These are phyloP conservation scores for Zoysia matrella DNA, from an alignment of 202 grass and related monocot species.

Conservation along the genomic window DNA sequence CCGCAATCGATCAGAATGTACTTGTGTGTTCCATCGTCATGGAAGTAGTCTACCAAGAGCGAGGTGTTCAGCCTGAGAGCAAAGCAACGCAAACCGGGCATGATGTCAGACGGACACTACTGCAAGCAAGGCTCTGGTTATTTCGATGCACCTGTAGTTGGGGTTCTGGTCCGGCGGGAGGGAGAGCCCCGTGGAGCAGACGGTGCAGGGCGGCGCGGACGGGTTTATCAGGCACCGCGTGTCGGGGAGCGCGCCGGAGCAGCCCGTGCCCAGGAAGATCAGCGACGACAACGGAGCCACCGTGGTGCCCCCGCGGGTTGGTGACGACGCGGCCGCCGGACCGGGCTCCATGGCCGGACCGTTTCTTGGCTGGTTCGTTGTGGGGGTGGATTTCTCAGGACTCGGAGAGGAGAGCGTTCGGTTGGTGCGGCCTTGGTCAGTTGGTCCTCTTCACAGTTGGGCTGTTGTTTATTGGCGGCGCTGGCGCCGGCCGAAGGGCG, in stretches of 20 bases:
- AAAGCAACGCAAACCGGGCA: slow-evolving; percentile 10
- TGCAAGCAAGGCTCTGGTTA: neutral
- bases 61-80: slow-evolving; percentile 63
- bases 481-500: neutral
- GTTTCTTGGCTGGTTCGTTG: neutral
- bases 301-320: neutral
- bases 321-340: neutral
- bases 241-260: slow-evolving; percentile 61
- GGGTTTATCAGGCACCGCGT: slow-evolving; percentile 56
- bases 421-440: slow-evolving; percentile 1
- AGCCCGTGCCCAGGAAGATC: slow-evolving; percentile 78
- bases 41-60: slow-evolving; percentile 71
- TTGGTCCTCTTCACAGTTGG: neutral
- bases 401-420: neutral
- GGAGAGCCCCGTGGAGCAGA: slow-evolving; percentile 58
- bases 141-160: slow-evolving; percentile 64
- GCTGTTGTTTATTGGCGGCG: neutral
- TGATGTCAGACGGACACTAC: neutral
- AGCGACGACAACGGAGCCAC: slow-evolving; percentile 48
- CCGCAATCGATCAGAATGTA: slow-evolving; percentile 69
- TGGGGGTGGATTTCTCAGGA: neutral
- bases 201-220: slow-evolving; percentile 51
- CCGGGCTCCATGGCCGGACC: slow-evolving; percentile 26
- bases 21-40: slow-evolving; percentile 40
- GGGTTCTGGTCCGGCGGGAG: slow-evolving; percentile 60